phyloP scores from a whole-genome alignment of 2,329 filamentous ascomycete species.

The Verticillium dahliae region DNA sequence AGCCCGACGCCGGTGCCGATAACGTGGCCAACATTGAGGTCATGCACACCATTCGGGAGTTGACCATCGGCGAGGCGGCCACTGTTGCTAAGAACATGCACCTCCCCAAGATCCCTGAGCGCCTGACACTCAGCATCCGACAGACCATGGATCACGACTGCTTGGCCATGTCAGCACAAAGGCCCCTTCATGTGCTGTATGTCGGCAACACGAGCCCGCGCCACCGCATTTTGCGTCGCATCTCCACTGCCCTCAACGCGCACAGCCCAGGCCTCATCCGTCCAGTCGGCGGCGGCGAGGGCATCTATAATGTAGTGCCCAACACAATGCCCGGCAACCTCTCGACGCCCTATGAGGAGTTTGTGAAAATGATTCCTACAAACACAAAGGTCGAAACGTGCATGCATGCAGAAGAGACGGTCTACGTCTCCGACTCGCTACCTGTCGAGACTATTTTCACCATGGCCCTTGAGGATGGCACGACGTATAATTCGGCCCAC shows the following conservation, averaged over 20 bases:
- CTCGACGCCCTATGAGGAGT: constrained; percentile 40
- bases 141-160: constrained; percentile 41
- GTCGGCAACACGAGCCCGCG: constrained; percentile 25
- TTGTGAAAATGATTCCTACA: constrained; percentile 36
- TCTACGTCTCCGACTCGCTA: constrained; percentile 14
- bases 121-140: constrained; percentile 34
- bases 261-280: not conserved
- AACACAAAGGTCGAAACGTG: constrained; percentile 46
- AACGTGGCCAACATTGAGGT: constrained; percentile 33
- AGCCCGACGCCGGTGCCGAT: constrained; percentile 22
- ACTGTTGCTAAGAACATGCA: constrained; percentile 19
- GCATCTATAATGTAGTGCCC: constrained; percentile 44
- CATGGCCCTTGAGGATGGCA: constrained; percentile 32
- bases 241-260: not conserved
- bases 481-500: constrained; percentile 26
- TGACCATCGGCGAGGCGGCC: constrained; percentile 31
- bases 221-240: not conserved
- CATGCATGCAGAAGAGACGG: constrained; percentile 27
- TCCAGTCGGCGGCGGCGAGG: constrained; percentile 19
- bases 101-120: constrained; percentile 24
- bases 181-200: constrained; percentile 43
- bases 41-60: constrained; percentile 38
- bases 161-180: constrained; percentile 28
- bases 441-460: constrained; percentile 24
- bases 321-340: constrained; percentile 40